Base-by-base conservation (phyloP, 2,329 filamentous ascomycete species). In the Phialemoniopsis sp. region DNA sequence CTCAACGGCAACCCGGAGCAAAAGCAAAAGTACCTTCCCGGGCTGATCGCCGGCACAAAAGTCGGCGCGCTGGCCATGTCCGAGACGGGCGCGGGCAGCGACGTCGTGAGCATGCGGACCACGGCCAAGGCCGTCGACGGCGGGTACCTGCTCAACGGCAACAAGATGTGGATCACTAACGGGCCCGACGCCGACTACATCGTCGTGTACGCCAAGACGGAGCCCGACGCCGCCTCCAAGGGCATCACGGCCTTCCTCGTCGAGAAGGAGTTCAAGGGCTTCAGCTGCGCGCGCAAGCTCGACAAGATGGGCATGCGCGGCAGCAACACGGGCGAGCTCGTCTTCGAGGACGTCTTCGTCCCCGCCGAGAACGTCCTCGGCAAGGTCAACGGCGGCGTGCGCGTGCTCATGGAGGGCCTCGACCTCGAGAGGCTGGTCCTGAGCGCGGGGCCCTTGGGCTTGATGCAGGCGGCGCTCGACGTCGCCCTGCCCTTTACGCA, bases 161-260 rank as follows among this genome's bases (percentile, higher is more conserved):
- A 84, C 44, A 96, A 98, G 74, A 96, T 97, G 91, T 98, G 91
- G 91, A 98, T 98, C 59, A 98, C 91, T 46, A 98, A 98, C 64
- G 88, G 91, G 5, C 91, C 91, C 1, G 90, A 97, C 58, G 93
- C 93, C n/a, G 79, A 95, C 61, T 73, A 85, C 32, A 82, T 97
- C 40, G 81, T 98, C 39, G 89, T 98, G n/a, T 98, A 98, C 62
- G 91, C 91, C 39, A 97, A 97, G 72, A 96, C 91, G 1, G 76
- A 83, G 42, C 90, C 90, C 1, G 76, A 83, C 12, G 82, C 78
- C 44, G 89, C 72, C 2, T 88, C 85, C 47, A 95, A 91, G 66
- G 93, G 93, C 41, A 95, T 98, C 60, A 95, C 91, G 1, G 91
- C 91, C 8, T 96, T 97, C 67, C 75, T 98, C 28, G 87, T 97